Conservation (phyloP, 2,329 filamentous ascomycete species). For the Sporothrix sp. region DNA sequence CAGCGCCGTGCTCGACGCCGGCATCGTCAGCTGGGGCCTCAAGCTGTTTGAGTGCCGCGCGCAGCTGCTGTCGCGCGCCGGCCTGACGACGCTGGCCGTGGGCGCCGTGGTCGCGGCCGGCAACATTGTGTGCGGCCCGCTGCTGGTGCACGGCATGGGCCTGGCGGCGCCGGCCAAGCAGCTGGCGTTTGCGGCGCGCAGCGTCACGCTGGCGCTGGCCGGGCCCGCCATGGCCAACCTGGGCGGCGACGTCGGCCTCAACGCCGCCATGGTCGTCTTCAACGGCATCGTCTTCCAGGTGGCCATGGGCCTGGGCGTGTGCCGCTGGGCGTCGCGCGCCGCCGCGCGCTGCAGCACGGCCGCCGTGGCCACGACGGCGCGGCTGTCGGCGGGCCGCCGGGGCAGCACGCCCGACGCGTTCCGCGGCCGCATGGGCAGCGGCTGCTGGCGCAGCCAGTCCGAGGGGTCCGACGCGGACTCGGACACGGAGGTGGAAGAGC, state of each 20-base stretch:
- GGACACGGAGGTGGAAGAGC: background rate
- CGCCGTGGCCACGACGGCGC: background rate
- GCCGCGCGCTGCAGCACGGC: too few species aligned
- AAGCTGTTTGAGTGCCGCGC: slow-evolving; percentile 42
- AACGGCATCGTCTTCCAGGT: slow-evolving; percentile 37
- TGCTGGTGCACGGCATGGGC: slow-evolving; percentile 29
- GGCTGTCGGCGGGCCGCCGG: too few species aligned
- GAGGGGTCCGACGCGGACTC: background rate
- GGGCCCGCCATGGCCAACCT: slow-evolving; percentile 37
- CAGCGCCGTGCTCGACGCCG: slow-evolving; percentile 38
- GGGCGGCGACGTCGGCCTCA: slow-evolving; percentile 36
- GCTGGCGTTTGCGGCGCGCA: slow-evolving; percentile 40
- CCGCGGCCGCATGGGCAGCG: background rate
- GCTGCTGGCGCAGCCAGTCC: background rate
- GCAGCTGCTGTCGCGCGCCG: slow-evolving; percentile 35
- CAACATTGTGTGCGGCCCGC: slow-evolving; percentile 35
- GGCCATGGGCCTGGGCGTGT: slow-evolving; percentile 24
- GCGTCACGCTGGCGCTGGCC: slow-evolving; percentile 40
- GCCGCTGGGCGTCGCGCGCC: slow-evolving; percentile 16
- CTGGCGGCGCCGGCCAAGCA: slow-evolving; percentile 26
- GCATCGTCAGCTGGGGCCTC: slow-evolving; percentile 43
- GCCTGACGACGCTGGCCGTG: slow-evolving; percentile 30
- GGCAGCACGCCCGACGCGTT: background rate
- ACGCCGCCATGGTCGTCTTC: slow-evolving; percentile 41
- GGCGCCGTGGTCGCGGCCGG: slow-evolving; percentile 29